Percentiles rank a stretch among this genome's conserved stretches.
These are phyloP conservation scores for Cryptosporidium viatorum DNA, from an alignment of 169 alveolate genomes.

Conservation along the genomic window DNA sequence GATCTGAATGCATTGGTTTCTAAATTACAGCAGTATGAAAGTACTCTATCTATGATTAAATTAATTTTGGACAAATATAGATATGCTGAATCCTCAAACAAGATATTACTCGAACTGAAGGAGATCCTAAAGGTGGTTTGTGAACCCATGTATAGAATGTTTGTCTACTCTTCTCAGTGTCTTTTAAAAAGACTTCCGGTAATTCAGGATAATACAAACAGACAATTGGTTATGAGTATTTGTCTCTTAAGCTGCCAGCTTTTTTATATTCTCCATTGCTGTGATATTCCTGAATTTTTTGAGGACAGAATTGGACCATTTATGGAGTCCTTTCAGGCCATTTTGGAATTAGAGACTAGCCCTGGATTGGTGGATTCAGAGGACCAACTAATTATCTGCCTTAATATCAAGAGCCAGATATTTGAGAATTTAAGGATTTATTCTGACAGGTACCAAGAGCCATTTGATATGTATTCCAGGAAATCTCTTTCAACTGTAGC, in stretches of 20 bases:
- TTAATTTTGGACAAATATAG: slow-evolving; percentile 57
- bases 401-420: slow-evolving; percentile 54
- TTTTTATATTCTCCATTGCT: slow-evolving; percentile 71
- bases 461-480: slow-evolving; percentile 61
- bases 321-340: slow-evolving; percentile 62
- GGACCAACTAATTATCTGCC: slow-evolving; percentile 1
- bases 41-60: slow-evolving; percentile 44
- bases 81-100: slow-evolving; percentile 71
- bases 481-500: slow-evolving; percentile 67
- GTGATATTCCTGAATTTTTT: slow-evolving; percentile 72
- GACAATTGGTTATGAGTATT: slow-evolving; percentile 16
- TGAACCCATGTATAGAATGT: slow-evolving; percentile 64
- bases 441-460: slow-evolving; percentile 73
- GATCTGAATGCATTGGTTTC: slow-evolving; percentile 12
- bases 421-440: slow-evolving; percentile 59
- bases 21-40: slow-evolving; percentile 28
- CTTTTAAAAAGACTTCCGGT: slow-evolving; percentile 28
- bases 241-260: slow-evolving; percentile 55
- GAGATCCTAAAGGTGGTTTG: slow-evolving; percentile 50
- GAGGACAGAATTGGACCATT: slow-evolving; percentile 52
- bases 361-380: slow-evolving; percentile 20
- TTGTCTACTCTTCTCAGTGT: slow-evolving; percentile 57
- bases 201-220: slow-evolving; percentile 11
- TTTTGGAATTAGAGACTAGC: slow-evolving; percentile 43
- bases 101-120: slow-evolving; percentile 33